These are phyloP conservation scores for Cryptococcus sp. DNA, from an alignment of 1,284 basidiomycete genomes.

Conservation along the genomic window DNA sequence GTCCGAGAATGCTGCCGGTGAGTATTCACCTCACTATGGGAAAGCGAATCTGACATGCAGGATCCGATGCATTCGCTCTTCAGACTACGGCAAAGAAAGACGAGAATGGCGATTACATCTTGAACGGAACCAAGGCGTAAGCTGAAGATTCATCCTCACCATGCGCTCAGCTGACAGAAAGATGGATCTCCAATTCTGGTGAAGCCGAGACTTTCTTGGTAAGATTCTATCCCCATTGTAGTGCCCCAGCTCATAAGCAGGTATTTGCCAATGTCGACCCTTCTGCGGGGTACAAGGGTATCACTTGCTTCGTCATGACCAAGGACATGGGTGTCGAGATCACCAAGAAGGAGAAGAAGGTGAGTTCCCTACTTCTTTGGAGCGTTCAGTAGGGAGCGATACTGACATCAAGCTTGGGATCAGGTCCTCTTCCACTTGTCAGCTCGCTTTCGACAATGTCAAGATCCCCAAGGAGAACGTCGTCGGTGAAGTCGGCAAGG, in stretches of 20 bases:
- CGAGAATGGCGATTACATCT: conserved; percentile 68
- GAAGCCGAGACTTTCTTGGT: conserved; percentile 81
- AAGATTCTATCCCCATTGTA: neutral
- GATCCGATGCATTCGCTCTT: conserved; percentile 94
- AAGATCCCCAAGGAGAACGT: conserved; percentile 89
- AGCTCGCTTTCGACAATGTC: conserved; percentile 93
- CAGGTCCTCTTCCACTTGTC: conserved; percentile 92
- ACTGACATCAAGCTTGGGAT: conserved; percentile 67
- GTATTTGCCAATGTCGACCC: conserved; percentile 96
- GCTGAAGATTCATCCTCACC: conserved; percentile 15
- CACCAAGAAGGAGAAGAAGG: conserved; percentile 97
- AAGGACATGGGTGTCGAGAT: conserved; percentile 97
- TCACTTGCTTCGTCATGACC: conserved; percentile 93
- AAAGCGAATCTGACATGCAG: conserved; percentile 37
- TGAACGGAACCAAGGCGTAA: conserved; percentile 94
- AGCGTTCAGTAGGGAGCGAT: neutral
- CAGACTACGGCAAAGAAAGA: conserved; percentile 88
- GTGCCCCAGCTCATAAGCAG: too few species aligned
- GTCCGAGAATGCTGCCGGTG: conserved; percentile 73
- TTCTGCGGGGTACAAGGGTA: conserved; percentile 96
- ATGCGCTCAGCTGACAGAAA: conserved; percentile 15
- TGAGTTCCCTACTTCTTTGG: conserved; percentile 26
- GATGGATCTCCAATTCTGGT: conserved; percentile 96
- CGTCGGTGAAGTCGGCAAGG: conserved; percentile 77
- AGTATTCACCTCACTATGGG: neutral